phyloP scores from a whole-genome alignment of 306 rosid genomes.

The Vigna unguiculata region DNA sequence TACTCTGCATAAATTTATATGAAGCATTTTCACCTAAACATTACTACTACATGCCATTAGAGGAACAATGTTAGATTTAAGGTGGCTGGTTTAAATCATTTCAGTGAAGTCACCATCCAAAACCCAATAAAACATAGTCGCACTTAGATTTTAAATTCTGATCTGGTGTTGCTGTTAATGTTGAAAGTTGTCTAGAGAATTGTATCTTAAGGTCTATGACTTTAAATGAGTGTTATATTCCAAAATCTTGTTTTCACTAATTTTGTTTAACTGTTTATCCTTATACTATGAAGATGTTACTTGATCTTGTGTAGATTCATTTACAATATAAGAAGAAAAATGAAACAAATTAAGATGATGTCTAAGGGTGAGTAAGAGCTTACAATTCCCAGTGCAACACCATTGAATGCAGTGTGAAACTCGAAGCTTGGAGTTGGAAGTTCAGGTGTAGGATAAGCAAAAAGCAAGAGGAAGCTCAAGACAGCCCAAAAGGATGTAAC shows the following conservation, averaged over 20 bases:
- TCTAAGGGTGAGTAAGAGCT: constrained; percentile 51
- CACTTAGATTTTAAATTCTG: constrained; percentile 27
- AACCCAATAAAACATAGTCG: constrained; percentile 10
- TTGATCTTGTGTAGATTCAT: constrained; percentile 13
- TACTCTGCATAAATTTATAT: neutral
- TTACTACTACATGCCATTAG: neutral
- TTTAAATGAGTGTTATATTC: constrained; percentile 4
- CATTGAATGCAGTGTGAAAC: constrained; percentile 91
- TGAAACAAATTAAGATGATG: constrained; percentile 25
- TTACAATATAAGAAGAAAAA: constrained; percentile 29
- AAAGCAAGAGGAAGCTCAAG: constrained; percentile 85
- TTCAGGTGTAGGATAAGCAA: constrained; percentile 99
- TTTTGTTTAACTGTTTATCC: constrained; percentile 25
- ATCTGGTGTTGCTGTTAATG: neutral
- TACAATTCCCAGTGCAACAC: constrained; percentile 97
- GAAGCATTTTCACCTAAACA: constrained; percentile 16
- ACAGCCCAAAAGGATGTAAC: constrained; percentile 82
- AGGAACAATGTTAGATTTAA: neutral
- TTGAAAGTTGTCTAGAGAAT: neutral
- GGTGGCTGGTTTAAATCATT: constrained; percentile 21
- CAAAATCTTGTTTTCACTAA: constrained; percentile 30
- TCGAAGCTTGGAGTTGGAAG: constrained; percentile 94
- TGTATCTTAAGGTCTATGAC: constrained; percentile 35
- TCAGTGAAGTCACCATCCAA: constrained; percentile 4
- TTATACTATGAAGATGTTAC: constrained; percentile 15